A percentile compares a stretch with the other conserved stretches of the same genome.
Conservation (phyloP, 306 rosid genomes). For the Sechiopsis laciniata region DNA sequence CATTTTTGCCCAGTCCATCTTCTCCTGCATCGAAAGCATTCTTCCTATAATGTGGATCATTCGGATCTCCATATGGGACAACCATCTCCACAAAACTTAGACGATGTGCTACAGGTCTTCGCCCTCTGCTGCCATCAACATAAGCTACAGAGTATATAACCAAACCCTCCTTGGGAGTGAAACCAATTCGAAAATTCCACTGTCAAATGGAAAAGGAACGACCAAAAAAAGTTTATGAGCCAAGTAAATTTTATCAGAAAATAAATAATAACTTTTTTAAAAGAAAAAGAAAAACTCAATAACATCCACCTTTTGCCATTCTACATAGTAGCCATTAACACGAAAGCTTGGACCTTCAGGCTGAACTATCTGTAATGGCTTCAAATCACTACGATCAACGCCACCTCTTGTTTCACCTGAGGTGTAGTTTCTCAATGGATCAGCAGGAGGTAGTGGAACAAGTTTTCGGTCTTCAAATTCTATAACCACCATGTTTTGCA, state of each 20-base stretch:
- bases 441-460: constrained; percentile 90
- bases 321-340: constrained; percentile 66
- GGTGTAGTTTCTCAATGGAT: constrained; percentile 89
- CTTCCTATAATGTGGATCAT: constrained; percentile 83
- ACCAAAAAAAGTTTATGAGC: constrained; percentile 15
- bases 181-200: constrained; percentile 94
- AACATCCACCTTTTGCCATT: constrained; percentile 82
- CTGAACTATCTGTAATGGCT: constrained; percentile 71
- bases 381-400: constrained; percentile 80
- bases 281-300: constrained; percentile 15
- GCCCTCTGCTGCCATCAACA: constrained; percentile 82
- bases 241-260: constrained; percentile 12
- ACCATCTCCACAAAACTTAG: constrained; percentile 92
- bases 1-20: constrained; percentile 89
- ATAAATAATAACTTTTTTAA: neutral
- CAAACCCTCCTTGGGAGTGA: constrained; percentile 87
- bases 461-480: constrained; percentile 87
- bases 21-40: constrained; percentile 97
- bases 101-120: constrained; percentile 86
- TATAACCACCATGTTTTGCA: constrained; percentile 83
- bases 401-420: constrained; percentile 87
- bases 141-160: constrained; percentile 82
- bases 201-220: constrained; percentile 33
- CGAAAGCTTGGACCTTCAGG: constrained; percentile 97
- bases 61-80: constrained; percentile 94